phyloP scores from a whole-genome alignment of 768 basidiomycete genomes.

The Suillus subaureus region DNA sequence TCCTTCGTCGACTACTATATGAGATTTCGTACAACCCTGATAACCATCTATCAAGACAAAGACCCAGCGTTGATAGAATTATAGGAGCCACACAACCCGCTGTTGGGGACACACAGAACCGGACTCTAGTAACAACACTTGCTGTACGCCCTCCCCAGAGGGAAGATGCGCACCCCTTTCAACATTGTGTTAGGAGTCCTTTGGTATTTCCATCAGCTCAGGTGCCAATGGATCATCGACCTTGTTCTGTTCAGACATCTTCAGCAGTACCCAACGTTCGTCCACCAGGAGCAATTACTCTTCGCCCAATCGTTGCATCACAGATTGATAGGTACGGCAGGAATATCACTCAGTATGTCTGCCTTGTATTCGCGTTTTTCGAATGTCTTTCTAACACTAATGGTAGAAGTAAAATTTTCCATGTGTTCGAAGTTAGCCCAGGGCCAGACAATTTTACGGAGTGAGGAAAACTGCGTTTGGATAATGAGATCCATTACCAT shows the following conservation, averaged over 20 bases:
- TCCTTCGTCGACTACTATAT: conserved; percentile 3
- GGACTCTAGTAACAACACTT: background rate
- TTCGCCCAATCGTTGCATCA: background rate
- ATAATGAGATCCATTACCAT: background rate
- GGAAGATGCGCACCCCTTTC: background rate
- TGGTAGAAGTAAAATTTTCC: background rate
- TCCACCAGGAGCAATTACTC: background rate
- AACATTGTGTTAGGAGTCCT: background rate
- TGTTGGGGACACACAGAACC: background rate
- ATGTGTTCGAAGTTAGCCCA: background rate
- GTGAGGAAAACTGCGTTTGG: background rate
- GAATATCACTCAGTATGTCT: background rate
- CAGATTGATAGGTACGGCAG: background rate
- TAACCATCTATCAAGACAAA: background rate
- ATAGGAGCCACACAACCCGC: background rate
- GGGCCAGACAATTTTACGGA: background rate
- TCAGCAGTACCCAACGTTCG: background rate
- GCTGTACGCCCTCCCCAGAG: background rate
- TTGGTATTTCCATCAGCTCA: background rate
- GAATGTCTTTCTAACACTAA: background rate
- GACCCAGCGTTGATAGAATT: background rate
- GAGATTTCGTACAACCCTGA: background rate
- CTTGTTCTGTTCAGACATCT: background rate
- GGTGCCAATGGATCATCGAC: background rate
- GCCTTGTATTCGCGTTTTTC: background rate